Conservation (phyloP, 2,329 filamentous ascomycete species). For the Cercospora sp. region DNA sequence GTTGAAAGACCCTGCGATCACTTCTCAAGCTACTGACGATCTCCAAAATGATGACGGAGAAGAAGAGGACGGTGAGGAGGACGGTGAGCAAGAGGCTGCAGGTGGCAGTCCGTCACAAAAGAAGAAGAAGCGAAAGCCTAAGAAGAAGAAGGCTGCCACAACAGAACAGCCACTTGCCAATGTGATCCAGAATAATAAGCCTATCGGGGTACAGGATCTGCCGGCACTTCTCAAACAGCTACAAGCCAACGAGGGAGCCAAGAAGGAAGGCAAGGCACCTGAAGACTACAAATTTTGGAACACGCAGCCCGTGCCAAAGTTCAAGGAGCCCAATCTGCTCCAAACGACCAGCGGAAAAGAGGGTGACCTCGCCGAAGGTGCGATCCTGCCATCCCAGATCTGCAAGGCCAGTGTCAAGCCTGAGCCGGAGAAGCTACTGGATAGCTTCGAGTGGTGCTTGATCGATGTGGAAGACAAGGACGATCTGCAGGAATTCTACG, state of each 20-base stretch:
- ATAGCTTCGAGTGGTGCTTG: constrained; percentile 91
- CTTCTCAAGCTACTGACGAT: constrained; percentile 26
- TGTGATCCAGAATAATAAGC: constrained; percentile 23
- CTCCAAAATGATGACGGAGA: constrained; percentile 24
- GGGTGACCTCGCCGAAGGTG: constrained; percentile 69
- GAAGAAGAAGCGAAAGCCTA: constrained; percentile 35
- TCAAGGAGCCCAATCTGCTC: constrained; percentile 53
- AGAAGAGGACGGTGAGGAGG: constrained; percentile 29
- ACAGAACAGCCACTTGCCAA: constrained; percentile 18
- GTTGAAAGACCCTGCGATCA: constrained; percentile 20
- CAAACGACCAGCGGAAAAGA: constrained; percentile 47
- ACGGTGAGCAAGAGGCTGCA: constrained; percentile 18
- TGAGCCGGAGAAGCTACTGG: constrained; percentile 71
- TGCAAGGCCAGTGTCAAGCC: constrained; percentile 54
- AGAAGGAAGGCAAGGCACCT: constrained; percentile 39
- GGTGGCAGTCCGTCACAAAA: constrained; percentile 10
- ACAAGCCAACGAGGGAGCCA: constrained; percentile 24
- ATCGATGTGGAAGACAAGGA: constrained; percentile 78
- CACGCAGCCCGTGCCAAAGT: constrained; percentile 90
- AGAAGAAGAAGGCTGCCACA: constrained; percentile 30
- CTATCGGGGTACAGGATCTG: constrained; percentile 32
- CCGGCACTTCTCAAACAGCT: constrained; percentile 36
- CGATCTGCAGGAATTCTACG: constrained; percentile 84
- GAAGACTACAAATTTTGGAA: constrained; percentile 90
- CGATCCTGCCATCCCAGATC: constrained; percentile 78